Evolutionary conservation across 2,329 filamentous ascomycete genomes (phyloP).

Genomic region (Whalleya microplaca): DNA sequence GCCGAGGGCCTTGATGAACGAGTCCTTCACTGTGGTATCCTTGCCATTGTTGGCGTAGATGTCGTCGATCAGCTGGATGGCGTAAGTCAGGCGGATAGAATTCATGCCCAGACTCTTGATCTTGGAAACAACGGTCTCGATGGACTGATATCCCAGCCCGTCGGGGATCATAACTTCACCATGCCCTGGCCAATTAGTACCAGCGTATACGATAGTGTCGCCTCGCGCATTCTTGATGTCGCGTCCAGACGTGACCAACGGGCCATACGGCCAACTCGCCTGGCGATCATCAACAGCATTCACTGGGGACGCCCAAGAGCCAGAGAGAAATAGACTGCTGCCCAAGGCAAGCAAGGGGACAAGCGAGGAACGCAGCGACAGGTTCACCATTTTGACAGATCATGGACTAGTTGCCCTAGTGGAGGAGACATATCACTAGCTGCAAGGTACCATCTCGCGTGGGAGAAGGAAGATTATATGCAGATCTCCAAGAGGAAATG

Average conservation of each 20-base stretch:
- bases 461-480: conserved; percentile 18
- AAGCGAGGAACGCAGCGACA: conserved; percentile 21
- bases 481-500: conserved; percentile 11
- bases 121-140: conserved; percentile 56
- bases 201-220: conserved; percentile 53
- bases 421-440: conserved; percentile 3
- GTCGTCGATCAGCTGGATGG: conserved; percentile 67
- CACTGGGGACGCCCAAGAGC: conserved; percentile 27
- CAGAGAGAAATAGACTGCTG: conserved; percentile 19
- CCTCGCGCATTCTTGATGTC: conserved; percentile 49
- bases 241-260: conserved; percentile 44
- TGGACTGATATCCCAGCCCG: conserved; percentile 64
- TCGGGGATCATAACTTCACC: conserved; percentile 68
- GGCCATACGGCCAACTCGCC: conserved; percentile 35
- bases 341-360: conserved; percentile 32
- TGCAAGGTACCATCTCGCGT: conserved; percentile 9
- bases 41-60: conserved; percentile 52
- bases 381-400: conserved; percentile 23
- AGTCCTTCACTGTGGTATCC: conserved; percentile 50
- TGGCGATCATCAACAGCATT: conserved; percentile 18
- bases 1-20: conserved; percentile 52
- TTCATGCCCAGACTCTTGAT: conserved; percentile 66
- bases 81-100: conserved; percentile 64
- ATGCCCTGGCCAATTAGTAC: conserved; percentile 65
- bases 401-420: conserved; percentile 6